Conservation (phyloP, 805 yeast genomes). For the Cyberlindnera misumaiensis region DNA sequence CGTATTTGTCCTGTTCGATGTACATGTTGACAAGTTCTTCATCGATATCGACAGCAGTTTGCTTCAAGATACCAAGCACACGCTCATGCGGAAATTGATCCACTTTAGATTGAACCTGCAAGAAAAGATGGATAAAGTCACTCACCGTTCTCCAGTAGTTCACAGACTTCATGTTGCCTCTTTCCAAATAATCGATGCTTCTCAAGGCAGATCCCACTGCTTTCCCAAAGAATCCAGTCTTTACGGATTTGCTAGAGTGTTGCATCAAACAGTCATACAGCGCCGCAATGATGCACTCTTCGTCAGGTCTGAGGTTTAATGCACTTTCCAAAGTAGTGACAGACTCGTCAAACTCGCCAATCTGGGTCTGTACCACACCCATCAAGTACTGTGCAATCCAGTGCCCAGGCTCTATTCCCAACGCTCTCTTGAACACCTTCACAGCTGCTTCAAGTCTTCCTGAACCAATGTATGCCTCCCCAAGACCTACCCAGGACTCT, state of each 20-base stretch:
- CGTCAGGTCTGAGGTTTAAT: slow-evolving; percentile 36
- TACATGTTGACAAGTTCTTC: slow-evolving; percentile 20
- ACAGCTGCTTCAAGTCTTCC: slow-evolving; percentile 84
- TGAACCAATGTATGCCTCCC: slow-evolving; percentile 84
- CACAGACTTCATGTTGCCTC: slow-evolving; percentile 37
- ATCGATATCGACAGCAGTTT: slow-evolving; percentile 23
- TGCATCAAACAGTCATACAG: slow-evolving; percentile 51
- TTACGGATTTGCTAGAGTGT: slow-evolving; percentile 44
- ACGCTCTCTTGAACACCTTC: slow-evolving; percentile 70
- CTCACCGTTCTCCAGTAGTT: slow-evolving; percentile 63
- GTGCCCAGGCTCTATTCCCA: slow-evolving; percentile 43
- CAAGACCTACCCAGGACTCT: slow-evolving; percentile 91
- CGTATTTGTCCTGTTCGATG: slow-evolving; percentile 20
- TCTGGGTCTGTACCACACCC: slow-evolving; percentile 55
- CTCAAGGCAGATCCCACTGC: slow-evolving; percentile 43
- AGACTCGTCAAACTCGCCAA: slow-evolving; percentile 63
- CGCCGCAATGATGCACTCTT: slow-evolving; percentile 43
- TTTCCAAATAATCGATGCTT: slow-evolving; percentile 38
- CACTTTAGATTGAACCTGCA: slow-evolving; percentile 48
- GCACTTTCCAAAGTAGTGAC: slow-evolving; percentile 39
- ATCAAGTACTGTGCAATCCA: slow-evolving; percentile 63
- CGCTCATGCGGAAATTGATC: slow-evolving; percentile 42
- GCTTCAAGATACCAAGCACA: slow-evolving; percentile 19
- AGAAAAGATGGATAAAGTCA: slow-evolving; percentile 47
- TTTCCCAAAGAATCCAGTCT: slow-evolving; percentile 61